These are phyloP conservation scores for Apostasia shenzhenica DNA, from an alignment of 106 monocot genomes.

Conservation along the genomic window DNA sequence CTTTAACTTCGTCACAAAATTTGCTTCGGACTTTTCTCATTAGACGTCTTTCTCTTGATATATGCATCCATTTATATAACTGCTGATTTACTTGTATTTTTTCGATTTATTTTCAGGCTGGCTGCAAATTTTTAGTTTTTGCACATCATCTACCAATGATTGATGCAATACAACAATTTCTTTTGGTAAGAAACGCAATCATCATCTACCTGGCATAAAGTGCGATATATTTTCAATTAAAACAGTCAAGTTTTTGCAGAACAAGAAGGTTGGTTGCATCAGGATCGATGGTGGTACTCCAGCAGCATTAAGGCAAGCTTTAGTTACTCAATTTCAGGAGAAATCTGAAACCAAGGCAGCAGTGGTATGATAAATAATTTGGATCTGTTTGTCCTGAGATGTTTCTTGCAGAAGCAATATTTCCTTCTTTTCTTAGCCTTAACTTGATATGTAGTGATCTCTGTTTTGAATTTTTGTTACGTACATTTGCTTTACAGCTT, in stretches of 20 bases:
- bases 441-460: not conserved
- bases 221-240: not conserved
- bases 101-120: conserved; percentile 43
- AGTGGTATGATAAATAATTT: conserved; percentile 35
- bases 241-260: conserved; percentile 31
- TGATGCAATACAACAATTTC: conserved; percentile 65
- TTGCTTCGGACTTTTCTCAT: not conserved
- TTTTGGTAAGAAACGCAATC: conserved; percentile 43
- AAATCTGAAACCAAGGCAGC: conserved; percentile 76
- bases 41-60: not conserved
- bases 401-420: not conserved
- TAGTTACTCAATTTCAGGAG: conserved; percentile 87
- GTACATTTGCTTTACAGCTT: conserved; percentile 43
- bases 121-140: conserved; percentile 88
- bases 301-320: conserved; percentile 61
- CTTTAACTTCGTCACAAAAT: not conserved
- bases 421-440: not conserved
- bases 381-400: not conserved
- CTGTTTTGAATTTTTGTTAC: conserved; percentile 1
- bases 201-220: not conserved
- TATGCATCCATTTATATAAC: not conserved
- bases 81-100: conserved; percentile 1
- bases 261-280: conserved; percentile 89
- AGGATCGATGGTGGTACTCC: conserved; percentile 93
- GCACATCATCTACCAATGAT: conserved; percentile 95